Conservation (phyloP, 345 rosid species). For the Balakata baccata region DNA sequence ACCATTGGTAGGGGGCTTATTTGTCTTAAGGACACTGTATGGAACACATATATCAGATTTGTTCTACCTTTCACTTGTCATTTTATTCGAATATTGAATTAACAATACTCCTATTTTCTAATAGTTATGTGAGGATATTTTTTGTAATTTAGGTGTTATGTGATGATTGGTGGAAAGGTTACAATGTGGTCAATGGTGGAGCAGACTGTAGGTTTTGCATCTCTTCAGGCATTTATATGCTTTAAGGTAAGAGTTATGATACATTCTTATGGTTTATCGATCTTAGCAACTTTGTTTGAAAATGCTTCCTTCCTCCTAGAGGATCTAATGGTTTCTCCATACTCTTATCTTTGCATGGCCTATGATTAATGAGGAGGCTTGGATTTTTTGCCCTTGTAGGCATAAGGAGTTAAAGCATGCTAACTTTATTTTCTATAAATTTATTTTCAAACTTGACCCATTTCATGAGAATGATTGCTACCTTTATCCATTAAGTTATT, state of each 20-base stretch:
- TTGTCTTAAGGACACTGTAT: too few species aligned
- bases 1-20: too few species aligned
- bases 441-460: background rate
- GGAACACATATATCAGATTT: too few species aligned
- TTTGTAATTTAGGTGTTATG: constrained; percentile 60
- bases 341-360: background rate
- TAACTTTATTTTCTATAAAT: background rate
- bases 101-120: too few species aligned
- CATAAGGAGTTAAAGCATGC: background rate
- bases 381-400: background rate
- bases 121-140: background rate
- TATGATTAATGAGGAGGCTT: background rate
- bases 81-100: too few species aligned
- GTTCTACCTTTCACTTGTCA: too few species aligned
- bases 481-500: background rate
- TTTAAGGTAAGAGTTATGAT: constrained; percentile 40
- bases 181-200: constrained; percentile 81
- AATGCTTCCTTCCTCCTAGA: background rate
- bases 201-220: constrained; percentile 74
- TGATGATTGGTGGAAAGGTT: constrained; percentile 96
- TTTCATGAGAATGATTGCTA: background rate
- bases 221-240: constrained; percentile 53
- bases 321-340: background rate
- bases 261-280: background rate
- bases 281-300: background rate